Base-by-base conservation (phyloP, 139 green algal species). In the Eudorina sp. region DNA sequence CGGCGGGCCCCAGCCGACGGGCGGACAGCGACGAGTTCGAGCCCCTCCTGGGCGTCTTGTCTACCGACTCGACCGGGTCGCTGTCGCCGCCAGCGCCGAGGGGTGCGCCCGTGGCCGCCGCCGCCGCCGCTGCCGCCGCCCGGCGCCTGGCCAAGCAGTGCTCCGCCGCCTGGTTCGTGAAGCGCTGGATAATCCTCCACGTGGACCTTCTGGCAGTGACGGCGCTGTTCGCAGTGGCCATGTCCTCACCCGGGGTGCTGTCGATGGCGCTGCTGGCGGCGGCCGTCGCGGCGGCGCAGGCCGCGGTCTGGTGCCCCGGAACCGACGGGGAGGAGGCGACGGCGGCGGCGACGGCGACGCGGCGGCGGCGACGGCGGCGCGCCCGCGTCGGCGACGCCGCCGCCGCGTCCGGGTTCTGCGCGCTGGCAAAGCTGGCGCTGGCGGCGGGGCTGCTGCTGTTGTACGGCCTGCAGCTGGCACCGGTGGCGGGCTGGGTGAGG, bases 121-220 rank as follows among this genome's bases (percentile, higher is more conserved):
- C 53, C 1, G 53, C 53, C 2, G 36, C 51, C 16, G 51, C 43
- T 3, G 43, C 74, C 14, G 74, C 46, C 46, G 74, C 73, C 9
- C 82, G 64, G 21, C 82, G 45, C 8, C 46, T 86, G 62, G 43
- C 34, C 46, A 53, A 55, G 16, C 83, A 82, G 68, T 34, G 14
- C 9, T 88, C 83, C 2, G 8, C n/a, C 18, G 23, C 58, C 19
- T 89, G 88, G 74, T 69, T 91, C 19, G 3, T 83, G 29, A 73
- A 85, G 60, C 82, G 88, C 29, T 66, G 45, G 36, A 18, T 89
- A 11, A 73, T 91, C 4, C 88, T 91, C 23, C 43, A 91, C 48
- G 29, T 88, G 36, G 88, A 89, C 75, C 43, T 78, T 2, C 0
- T 86, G 3, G 31, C 64, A 2, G 38, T 34, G 19, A 14, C 77